These are phyloP conservation scores for Moesziomyces sp. DNA, from an alignment of 1,284 basidiomycete genomes.

Conservation along the genomic window DNA sequence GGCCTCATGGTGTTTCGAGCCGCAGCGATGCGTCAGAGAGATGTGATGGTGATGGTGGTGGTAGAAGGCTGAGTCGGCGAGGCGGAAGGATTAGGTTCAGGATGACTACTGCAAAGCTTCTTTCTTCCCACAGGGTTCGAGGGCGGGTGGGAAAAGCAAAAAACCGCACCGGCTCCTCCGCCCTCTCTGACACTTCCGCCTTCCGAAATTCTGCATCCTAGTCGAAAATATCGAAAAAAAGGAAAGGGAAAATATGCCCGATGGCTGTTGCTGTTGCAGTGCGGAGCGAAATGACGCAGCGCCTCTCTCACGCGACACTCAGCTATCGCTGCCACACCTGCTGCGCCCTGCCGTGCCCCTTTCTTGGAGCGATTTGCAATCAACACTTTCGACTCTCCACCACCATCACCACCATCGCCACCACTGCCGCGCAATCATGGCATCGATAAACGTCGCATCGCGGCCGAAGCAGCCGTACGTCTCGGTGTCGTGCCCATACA, in stretches of 20 bases:
- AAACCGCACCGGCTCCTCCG: neutral
- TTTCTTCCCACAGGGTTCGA: neutral
- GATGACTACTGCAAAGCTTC: neutral
- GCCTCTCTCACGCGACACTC: conserved; percentile 18
- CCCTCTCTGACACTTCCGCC: conserved; percentile 27
- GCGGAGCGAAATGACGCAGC: no score
- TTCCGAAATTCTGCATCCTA: conserved; percentile 4
- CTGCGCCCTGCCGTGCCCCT: neutral
- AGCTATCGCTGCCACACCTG: no score
- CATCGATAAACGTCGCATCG: conserved; percentile 48
- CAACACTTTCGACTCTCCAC: conserved; percentile 1
- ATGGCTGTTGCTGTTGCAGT: no score
- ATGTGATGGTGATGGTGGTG: neutral
- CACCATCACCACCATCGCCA: neutral
- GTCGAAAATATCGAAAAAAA: neutral
- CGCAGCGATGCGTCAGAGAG: neutral
- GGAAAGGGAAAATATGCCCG: no score
- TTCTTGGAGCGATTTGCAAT: neutral
- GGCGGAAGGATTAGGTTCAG: no score
- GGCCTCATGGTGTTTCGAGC: conserved; percentile 32
- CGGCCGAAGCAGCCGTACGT: conserved; percentile 60
- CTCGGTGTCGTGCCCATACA: conserved; percentile 60
- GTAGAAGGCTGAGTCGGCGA: neutral
- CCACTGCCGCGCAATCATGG: conserved; percentile 13
- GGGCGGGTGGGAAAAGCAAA: conserved; percentile 1